phyloP scores from a whole-genome alignment of 2,329 filamentous ascomycete species.

The Pseudogymnoascus sp. region DNA sequence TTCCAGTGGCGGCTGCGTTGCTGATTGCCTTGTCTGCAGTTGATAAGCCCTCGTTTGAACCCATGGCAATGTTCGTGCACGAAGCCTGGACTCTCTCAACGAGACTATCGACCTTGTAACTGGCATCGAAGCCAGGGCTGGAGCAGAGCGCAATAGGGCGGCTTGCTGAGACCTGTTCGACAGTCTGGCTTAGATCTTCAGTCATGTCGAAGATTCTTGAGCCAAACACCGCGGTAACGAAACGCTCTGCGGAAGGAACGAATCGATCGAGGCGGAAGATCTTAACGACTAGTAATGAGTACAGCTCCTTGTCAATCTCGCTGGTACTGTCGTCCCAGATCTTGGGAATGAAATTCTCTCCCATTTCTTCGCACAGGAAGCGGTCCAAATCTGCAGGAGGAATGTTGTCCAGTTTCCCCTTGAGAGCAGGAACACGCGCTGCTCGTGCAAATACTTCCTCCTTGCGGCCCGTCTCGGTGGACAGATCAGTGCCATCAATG shows the following conservation, averaged over 20 bases:
- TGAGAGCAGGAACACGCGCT: slow-evolving; percentile 62
- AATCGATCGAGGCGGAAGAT: slow-evolving; percentile 93
- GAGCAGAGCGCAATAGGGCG: slow-evolving; percentile 88
- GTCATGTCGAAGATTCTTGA: slow-evolving; percentile 71
- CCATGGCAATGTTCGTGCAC: slow-evolving; percentile 98
- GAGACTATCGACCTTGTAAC: slow-evolving; percentile 95
- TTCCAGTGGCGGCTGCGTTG: slow-evolving; percentile 82
- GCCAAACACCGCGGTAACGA: slow-evolving; percentile 80
- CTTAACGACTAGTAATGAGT: slow-evolving; percentile 84
- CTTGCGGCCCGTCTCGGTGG: slow-evolving; percentile 52
- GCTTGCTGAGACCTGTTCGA: slow-evolving; percentile 72
- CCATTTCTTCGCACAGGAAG: slow-evolving; percentile 79
- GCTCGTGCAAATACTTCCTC: slow-evolving; percentile 62
- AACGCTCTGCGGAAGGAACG: slow-evolving; percentile 85
- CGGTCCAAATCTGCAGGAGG: slow-evolving; percentile 61
- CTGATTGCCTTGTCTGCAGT: slow-evolving; percentile 93
- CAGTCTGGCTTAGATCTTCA: slow-evolving; percentile 78
- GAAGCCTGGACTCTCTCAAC: slow-evolving; percentile 74
- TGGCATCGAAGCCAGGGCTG: slow-evolving; percentile 93
- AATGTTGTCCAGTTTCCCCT: slow-evolving; percentile 57
- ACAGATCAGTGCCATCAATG: slow-evolving; percentile 69
- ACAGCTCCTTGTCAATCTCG: slow-evolving; percentile 65
- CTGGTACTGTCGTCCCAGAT: slow-evolving; percentile 60
- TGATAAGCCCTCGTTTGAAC: slow-evolving; percentile 86
- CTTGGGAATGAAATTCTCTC: slow-evolving; percentile 72